These are phyloP conservation scores for Amanita fuliginea DNA, from an alignment of 768 basidiomycete genomes.

Conservation along the genomic window DNA sequence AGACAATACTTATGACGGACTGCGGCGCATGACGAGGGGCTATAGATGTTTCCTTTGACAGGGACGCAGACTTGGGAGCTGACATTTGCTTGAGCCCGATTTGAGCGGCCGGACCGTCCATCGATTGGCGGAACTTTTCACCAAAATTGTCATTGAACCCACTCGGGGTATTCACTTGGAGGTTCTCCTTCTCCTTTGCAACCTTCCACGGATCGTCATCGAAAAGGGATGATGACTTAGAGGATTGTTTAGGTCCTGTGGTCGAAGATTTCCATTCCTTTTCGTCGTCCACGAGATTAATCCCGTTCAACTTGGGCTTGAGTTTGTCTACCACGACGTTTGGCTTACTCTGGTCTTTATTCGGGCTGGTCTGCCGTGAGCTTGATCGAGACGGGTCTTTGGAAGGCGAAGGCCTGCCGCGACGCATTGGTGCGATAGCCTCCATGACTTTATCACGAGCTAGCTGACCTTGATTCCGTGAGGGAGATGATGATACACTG, in stretches of 20 bases:
- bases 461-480: slow-evolving; percentile 45
- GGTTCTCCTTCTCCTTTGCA: slow-evolving; percentile 13
- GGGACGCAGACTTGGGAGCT: background rate
- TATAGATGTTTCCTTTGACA: background rate
- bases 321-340: slow-evolving; percentile 6
- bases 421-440: slow-evolving; percentile 69
- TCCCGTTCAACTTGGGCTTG: background rate
- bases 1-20: slow-evolving; percentile 15
- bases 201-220: slow-evolving; percentile 31
- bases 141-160: slow-evolving; percentile 66
- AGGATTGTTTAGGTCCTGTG: slow-evolving; percentile 1
- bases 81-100: background rate
- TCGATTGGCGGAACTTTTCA: slow-evolving; percentile 43
- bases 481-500: slow-evolving; percentile 15
- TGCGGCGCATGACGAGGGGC: slow-evolving; percentile 13
- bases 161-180: slow-evolving; percentile 12
- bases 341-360: slow-evolving; percentile 18
- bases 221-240: slow-evolving; percentile 6
- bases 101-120: slow-evolving; percentile 18
- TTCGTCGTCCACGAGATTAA: slow-evolving; percentile 4
- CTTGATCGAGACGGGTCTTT: slow-evolving; percentile 21
- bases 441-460: slow-evolving; percentile 71
- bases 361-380: slow-evolving; percentile 23
- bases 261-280: background rate
- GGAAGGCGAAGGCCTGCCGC: slow-evolving; percentile 45